phyloP scores from a whole-genome alignment of 73 alveolate genomes.

The Tetrahymena thermophila region DNA sequence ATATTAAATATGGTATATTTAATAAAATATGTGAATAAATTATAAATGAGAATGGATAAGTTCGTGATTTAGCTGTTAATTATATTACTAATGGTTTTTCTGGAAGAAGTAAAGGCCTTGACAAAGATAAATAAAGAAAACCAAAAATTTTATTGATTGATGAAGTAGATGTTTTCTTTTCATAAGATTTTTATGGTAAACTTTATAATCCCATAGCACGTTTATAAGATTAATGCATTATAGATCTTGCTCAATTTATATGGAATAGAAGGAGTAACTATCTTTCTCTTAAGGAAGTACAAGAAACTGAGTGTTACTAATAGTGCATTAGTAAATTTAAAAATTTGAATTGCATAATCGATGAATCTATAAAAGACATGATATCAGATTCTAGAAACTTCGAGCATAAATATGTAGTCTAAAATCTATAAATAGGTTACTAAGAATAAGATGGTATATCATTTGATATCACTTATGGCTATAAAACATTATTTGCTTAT shows the following conservation, averaged over 20 bases:
- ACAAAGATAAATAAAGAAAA: not conserved
- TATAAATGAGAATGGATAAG: not conserved
- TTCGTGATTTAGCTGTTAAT: not conserved
- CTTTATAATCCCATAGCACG: not conserved
- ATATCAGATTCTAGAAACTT: not conserved
- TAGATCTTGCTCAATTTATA: not conserved
- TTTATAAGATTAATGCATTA: not conserved
- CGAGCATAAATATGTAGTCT: not conserved
- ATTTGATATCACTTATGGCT: not conserved
- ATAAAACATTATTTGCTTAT: constrained; percentile 27
- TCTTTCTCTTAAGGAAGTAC: not conserved
- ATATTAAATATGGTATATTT: constrained; percentile 7
- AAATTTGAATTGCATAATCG: not conserved
- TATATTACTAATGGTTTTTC: too few relatives aligned
- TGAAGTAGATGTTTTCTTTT: constrained; percentile 24
- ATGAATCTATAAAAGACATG: constrained; percentile 5
- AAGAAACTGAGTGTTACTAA: too few relatives aligned
- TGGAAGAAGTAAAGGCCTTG: too few relatives aligned
- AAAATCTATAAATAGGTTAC: constrained; percentile 14
- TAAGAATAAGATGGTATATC: not conserved
- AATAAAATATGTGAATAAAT: not conserved
- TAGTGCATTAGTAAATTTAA: too few relatives aligned
- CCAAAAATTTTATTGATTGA: not conserved
- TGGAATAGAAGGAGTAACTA: not conserved
- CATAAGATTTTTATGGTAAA: not conserved